Base-by-base conservation (phyloP, 2,329 filamentous ascomycete species). In the Stylonectria norvegica region DNA sequence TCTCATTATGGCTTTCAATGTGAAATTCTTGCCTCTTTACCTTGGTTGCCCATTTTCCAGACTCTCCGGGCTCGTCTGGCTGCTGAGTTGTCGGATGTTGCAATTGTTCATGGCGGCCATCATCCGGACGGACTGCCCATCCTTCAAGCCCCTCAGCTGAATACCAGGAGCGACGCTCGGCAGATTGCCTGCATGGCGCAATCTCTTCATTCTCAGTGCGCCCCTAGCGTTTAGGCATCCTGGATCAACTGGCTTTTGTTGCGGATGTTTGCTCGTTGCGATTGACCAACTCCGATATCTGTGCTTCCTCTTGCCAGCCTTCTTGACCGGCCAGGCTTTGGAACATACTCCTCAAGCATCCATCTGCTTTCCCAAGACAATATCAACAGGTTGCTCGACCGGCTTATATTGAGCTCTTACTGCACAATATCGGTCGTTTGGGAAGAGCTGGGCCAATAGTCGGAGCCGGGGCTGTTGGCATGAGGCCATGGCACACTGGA, bases 141-240 rank as follows among this genome's bases (percentile, higher is more conserved):
- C 38, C 38, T 40, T 34, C 33, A 45, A 42, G 46, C 48, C 48
- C 52, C 50, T 46, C 47, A 48, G 45, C 52, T 47, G 43, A 51
- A 48, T 34, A 34, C 41, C 48, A 50, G 50, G 55, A 52, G 42
- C 45, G 53, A 55, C 48, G 42, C 46, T 55, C 45, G 52, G 43
- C 43, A 50, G 46, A 56, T 56, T 49, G 29, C 42, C 52, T 53
- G 45, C 54, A 50, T 52, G 44, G 39, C 45, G 54, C 41, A 57
- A 56, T 56, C 36, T 51, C 45, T 51, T 53, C 55, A 56, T 57
- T 56, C 52, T 57, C 49, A 41, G 43, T 36, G 42, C 45, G 19
- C 10, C 37, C 36, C 37, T 48, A 50, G 38, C 44, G 42, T 49
- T 35, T 34, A 37, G 33, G 23, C 32, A 35, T 48, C 38, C 43